A percentile compares a stretch with the other conserved stretches of the same genome.
These are phyloP conservation scores for Torrubiella hemipterigena DNA, from an alignment of 2,329 filamentous ascomycete genomes.

Conservation along the genomic window DNA sequence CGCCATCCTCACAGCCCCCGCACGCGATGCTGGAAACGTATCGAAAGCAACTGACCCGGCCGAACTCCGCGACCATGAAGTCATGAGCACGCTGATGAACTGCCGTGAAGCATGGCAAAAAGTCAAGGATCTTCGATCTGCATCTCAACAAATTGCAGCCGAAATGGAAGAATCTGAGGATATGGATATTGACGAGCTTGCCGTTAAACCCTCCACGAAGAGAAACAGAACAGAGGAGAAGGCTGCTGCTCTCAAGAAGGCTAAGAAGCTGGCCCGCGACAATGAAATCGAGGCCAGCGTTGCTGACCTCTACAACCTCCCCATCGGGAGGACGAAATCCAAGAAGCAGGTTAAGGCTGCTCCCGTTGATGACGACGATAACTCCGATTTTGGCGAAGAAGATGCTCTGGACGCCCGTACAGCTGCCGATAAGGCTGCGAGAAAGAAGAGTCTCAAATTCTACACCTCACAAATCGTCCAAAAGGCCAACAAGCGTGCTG, in stretches of 20 bases:
- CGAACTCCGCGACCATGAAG: slow-evolving; percentile 78
- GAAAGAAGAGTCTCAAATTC: slow-evolving; percentile 89
- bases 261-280: slow-evolving; percentile 31
- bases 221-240: slow-evolving; percentile 21
- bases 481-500: slow-evolving; percentile 76
- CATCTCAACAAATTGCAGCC: slow-evolving; percentile 23
- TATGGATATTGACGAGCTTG: slow-evolving; percentile 8
- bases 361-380: slow-evolving; percentile 40
- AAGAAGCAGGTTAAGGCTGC: slow-evolving; percentile 21
- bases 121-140: slow-evolving; percentile 52
- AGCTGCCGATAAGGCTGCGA: slow-evolving; percentile 74
- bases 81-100: slow-evolving; percentile 76
- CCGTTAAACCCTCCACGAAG: slow-evolving; percentile 15
- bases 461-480: slow-evolving; percentile 97
- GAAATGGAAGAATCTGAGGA: slow-evolving; percentile 19
- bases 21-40: slow-evolving; percentile 42
- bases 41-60: slow-evolving; percentile 55
- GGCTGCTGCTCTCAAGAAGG: slow-evolving; percentile 23
- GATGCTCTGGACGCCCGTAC: slow-evolving; percentile 64
- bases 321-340: slow-evolving; percentile 35
- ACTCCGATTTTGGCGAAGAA: slow-evolving; percentile 92
- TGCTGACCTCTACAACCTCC: slow-evolving; percentile 55
- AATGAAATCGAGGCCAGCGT: slow-evolving; percentile 59
- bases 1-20: slow-evolving; percentile 74
- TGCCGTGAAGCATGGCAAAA: slow-evolving; percentile 72